phyloP scores from a whole-genome alignment of 345 rosid species.

The Pistacia integerrima region DNA sequence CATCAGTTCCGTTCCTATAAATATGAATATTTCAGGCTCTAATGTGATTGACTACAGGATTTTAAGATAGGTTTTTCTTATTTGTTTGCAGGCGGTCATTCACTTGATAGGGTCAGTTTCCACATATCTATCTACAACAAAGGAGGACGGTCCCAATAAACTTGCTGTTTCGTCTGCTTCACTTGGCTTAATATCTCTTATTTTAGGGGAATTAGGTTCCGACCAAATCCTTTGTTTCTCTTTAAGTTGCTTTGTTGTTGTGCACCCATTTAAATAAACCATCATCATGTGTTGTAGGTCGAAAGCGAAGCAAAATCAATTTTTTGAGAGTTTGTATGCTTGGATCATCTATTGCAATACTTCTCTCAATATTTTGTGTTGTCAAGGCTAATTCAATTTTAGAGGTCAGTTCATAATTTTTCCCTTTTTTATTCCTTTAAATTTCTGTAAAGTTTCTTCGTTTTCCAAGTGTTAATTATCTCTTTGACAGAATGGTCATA shows the following conservation, averaged over 20 bases:
- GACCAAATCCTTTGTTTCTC: background rate
- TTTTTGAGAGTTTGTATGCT: conserved; percentile 27
- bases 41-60: background rate
- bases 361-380: conserved; percentile 27
- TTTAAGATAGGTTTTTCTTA: background rate
- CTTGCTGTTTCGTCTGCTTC: conserved; percentile 24
- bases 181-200: conserved; percentile 27
- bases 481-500: background rate
- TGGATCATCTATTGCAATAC: conserved; percentile 10
- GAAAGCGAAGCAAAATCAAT: conserved; percentile 22
- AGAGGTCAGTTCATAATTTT: conserved; percentile 25
- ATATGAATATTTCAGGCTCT: no score
- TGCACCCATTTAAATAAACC: background rate
- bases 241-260: background rate
- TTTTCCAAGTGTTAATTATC: no score
- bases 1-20: no score
- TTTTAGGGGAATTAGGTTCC: conserved; percentile 38
- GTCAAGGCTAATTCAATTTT: conserved; percentile 13
- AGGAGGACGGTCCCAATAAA: conserved; percentile 14
- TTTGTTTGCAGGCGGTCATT: conserved; percentile 33
- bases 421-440: background rate
- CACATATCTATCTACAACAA: conserved; percentile 6
- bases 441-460: background rate
- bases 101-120: conserved; percentile 28
- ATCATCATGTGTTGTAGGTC: conserved; percentile 21